Conservation (phyloP, 805 yeast genomes). For the Metschnikowia corniflorae region DNA sequence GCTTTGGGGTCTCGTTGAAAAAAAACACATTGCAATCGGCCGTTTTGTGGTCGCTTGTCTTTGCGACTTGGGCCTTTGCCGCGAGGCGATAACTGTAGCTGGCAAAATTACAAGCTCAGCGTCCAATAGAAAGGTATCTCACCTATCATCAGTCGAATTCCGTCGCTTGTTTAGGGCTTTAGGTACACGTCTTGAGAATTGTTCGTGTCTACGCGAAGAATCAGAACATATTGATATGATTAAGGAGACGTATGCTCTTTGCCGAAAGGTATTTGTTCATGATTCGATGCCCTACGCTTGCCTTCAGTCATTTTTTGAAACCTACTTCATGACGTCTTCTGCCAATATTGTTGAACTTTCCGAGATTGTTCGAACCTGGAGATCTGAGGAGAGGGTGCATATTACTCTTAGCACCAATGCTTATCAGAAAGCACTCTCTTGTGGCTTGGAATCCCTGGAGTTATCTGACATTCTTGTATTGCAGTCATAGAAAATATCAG, state of each 20-base stretch:
- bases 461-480: neutral
- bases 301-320: slow-evolving; percentile 8
- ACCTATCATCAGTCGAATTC: slow-evolving; percentile 9
- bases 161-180: slow-evolving; percentile 7
- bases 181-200: neutral
- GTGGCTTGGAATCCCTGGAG: slow-evolving; percentile 1
- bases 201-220: no score
- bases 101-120: slow-evolving; percentile 17
- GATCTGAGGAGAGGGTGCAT: neutral
- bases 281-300: no score
- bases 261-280: no score
- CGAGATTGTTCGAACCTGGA: slow-evolving; percentile 2
- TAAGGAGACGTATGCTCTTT: no score
- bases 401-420: slow-evolving; percentile 2
- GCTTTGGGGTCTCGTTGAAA: slow-evolving; percentile 18
- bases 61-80: slow-evolving; percentile 23
- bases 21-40: slow-evolving; percentile 26
- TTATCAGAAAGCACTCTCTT: neutral
- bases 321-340: slow-evolving; percentile 10
- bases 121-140: no score
- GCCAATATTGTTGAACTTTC: slow-evolving; percentile 6
- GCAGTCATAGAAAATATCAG: neutral
- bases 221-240: no score
- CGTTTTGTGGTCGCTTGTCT: slow-evolving; percentile 27
- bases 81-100: slow-evolving; percentile 27